Conservation (phyloP, 1,284 basidiomycete species). For the Phlebopus sp. region DNA sequence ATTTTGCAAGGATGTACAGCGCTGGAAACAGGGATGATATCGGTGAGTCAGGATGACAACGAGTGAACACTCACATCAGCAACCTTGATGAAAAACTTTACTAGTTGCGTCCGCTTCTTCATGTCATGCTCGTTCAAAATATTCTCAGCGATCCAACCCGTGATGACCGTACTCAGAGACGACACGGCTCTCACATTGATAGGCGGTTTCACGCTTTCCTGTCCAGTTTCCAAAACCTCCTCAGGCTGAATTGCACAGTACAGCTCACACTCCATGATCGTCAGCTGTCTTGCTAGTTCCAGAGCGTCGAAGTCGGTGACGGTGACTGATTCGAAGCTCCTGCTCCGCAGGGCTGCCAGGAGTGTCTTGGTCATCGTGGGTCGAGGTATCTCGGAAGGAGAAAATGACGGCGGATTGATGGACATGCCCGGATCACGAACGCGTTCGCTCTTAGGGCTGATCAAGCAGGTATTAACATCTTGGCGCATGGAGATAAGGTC, state of each 20-base stretch:
- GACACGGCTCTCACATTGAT: constrained; percentile 81
- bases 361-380: constrained; percentile 86
- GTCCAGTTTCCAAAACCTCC: constrained; percentile 82
- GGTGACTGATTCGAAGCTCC: constrained; percentile 57
- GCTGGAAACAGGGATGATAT: constrained; percentile 48
- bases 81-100: constrained; percentile 97
- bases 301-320: constrained; percentile 92
- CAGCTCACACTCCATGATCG: constrained; percentile 89
- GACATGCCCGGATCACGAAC: constrained; percentile 67
- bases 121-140: constrained; percentile 88
- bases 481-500: constrained; percentile 63
- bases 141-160: constrained; percentile 94
- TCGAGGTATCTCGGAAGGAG: constrained; percentile 64
- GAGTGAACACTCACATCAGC: constrained; percentile 71
- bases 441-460: constrained; percentile 59
- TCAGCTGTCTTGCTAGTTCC: constrained; percentile 92
- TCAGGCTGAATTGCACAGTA: constrained; percentile 86
- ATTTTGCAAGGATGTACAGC: constrained; percentile 83
- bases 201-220: constrained; percentile 64
- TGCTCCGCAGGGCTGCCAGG: constrained; percentile 57
- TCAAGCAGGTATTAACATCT: constrained; percentile 41
- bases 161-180: constrained; percentile 87
- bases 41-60: constrained; percentile 15
- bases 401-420: constrained; percentile 57
- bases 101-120: constrained; percentile 79